Evolutionary conservation across 2,329 filamentous ascomycete species (phyloP).

Genomic region (Talaromyces sp.): DNA sequence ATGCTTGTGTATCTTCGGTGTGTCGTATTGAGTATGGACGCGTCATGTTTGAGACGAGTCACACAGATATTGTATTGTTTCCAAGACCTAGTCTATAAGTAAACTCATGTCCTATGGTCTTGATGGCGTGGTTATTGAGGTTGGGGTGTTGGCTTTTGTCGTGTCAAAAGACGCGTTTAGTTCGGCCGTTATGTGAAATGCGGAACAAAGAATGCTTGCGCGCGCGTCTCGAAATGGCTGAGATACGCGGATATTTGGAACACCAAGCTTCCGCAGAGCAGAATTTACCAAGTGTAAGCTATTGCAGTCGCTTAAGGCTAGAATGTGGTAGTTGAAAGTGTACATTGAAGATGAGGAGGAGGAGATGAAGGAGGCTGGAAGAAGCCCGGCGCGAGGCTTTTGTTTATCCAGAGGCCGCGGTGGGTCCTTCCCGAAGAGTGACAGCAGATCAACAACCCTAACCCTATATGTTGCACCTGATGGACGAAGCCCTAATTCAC

Average conservation of each 20-base stretch:
- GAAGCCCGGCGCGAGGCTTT: constrained; percentile 6
- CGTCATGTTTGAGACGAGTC: neutral
- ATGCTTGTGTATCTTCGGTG: constrained; percentile 6
- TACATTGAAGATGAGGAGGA: neutral
- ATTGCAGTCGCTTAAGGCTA: neutral
- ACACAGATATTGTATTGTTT: neutral
- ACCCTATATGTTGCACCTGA: neutral
- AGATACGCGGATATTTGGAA: neutral
- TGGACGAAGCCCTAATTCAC: neutral
- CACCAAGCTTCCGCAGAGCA: neutral
- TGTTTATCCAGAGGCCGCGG: constrained; percentile 14
- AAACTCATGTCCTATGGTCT: neutral
- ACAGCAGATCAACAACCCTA: constrained; percentile 4
- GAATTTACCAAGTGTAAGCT: no score
- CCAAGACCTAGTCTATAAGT: neutral
- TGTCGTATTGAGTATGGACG: constrained; percentile 14
- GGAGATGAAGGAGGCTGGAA: constrained; percentile 3
- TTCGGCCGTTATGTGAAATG: neutral
- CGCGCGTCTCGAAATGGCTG: neutral
- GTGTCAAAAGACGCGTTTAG: neutral
- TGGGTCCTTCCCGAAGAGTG: constrained; percentile 10
- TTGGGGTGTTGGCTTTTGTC: neutral
- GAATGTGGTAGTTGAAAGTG: neutral
- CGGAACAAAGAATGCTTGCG: neutral
- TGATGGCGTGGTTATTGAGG: neutral